Conservation (phyloP, 148 eudicot genomes). For the Camellia granthamiana region DNA sequence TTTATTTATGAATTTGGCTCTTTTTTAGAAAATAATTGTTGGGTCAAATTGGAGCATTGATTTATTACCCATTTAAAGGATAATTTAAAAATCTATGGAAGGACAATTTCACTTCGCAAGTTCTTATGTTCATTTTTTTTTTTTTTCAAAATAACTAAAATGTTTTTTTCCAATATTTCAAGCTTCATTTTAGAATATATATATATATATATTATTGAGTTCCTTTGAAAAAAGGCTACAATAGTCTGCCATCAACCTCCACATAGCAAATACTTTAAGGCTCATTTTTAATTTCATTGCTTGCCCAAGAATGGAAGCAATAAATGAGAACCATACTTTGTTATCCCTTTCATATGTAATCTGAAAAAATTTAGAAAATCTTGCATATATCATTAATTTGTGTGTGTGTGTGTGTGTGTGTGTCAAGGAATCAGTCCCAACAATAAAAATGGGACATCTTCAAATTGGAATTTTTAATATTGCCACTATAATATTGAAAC, state of each 20-base stretch:
- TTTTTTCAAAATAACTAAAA: neutral
- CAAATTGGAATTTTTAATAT: neutral
- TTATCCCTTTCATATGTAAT: neutral
- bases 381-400: neutral
- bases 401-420: neutral
- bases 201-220: neutral
- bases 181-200: too few relatives aligned
- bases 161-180: neutral
- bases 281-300: neutral
- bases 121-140: too few relatives aligned
- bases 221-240: too few relatives aligned
- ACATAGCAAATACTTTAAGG: neutral
- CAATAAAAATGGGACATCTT: neutral
- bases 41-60: neutral
- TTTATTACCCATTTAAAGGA: neutral
- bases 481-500: too few relatives aligned
- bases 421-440: too few relatives aligned
- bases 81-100: neutral
- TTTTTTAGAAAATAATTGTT: neutral
- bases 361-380: neutral
- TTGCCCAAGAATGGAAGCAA: neutral
- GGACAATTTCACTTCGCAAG: neutral
- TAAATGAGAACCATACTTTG: constrained; percentile 7
- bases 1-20: neutral
- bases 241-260: too few relatives aligned